phyloP scores from a whole-genome alignment of 2,329 filamentous ascomycete genomes.

The Colletotrichum graminicola region DNA sequence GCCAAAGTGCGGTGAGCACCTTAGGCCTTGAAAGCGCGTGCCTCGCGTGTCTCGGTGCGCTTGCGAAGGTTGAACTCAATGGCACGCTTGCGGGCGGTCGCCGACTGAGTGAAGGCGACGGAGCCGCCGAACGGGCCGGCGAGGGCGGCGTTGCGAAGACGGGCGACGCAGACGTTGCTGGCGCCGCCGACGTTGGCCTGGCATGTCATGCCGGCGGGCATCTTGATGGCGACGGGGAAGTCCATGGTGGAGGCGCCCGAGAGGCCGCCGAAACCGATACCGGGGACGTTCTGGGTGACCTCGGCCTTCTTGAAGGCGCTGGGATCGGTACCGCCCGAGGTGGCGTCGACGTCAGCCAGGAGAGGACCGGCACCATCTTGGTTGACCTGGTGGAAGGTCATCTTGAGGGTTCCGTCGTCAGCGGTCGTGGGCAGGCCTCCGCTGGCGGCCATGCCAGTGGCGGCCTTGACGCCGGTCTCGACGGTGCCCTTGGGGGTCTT shows the following conservation, averaged over 20 bases:
- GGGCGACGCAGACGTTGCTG: constrained; percentile 73
- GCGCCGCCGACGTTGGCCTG: constrained; percentile 69
- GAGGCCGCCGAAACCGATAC: constrained; percentile 66
- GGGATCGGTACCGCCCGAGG: constrained; percentile 72
- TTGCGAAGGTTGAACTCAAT: constrained; percentile 63
- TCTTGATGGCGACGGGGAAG: constrained; percentile 73
- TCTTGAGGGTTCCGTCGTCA: constrained; percentile 73
- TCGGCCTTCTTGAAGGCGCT: constrained; percentile 70
- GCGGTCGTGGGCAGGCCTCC: constrained; percentile 78
- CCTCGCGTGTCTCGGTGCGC: constrained; percentile 49
- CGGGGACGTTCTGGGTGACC: constrained; percentile 72
- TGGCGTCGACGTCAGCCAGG: constrained; percentile 69
- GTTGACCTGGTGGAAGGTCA: constrained; percentile 79
- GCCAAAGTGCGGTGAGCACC: constrained; percentile 1
- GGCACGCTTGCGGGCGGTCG: constrained; percentile 71
- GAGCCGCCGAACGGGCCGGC: constrained; percentile 77
- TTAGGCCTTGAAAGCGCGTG: constrained; percentile 43
- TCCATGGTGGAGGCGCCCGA: constrained; percentile 71
- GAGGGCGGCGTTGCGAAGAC: constrained; percentile 70
- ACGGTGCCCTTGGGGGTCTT: constrained; percentile 46
- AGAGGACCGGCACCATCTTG: constrained; percentile 77
- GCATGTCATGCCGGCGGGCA: constrained; percentile 76
- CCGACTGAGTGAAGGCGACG: constrained; percentile 72
- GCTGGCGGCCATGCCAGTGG: constrained; percentile 69
- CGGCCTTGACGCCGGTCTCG: constrained; percentile 66